Percentiles rank a stretch among this genome's conserved stretches.
Conservation (phyloP, 169 alveolate species). For the Cryptosporidium felis region DNA sequence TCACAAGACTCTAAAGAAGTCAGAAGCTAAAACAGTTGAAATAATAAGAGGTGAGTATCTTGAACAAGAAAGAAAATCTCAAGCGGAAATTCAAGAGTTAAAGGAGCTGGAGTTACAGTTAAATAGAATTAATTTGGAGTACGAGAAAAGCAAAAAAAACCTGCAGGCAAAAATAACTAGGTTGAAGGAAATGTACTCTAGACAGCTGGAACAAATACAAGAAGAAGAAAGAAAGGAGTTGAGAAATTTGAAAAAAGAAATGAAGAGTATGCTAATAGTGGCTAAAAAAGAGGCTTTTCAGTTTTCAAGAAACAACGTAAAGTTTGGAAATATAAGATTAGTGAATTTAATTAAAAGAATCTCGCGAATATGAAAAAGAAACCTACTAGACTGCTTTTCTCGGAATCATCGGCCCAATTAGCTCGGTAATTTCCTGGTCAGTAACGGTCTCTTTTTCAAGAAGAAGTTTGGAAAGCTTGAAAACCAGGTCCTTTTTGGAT, state of each 20-base stretch:
- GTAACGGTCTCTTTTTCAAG: constrained; percentile 84
- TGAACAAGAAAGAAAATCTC: constrained; percentile 5
- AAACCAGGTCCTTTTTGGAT: constrained; percentile 75
- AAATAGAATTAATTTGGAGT: constrained; percentile 11
- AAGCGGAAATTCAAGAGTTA: not conserved
- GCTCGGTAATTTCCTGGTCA: constrained; percentile 83
- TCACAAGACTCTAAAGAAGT: constrained; percentile 1
- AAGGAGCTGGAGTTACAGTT: constrained; percentile 10
- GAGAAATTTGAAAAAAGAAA: constrained; percentile 15
- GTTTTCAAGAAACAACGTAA: constrained; percentile 37
- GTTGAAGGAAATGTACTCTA: constrained; percentile 3
- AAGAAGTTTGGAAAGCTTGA: constrained; percentile 79
- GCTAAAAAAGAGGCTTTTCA: constrained; percentile 31
- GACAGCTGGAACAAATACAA: constrained; percentile 20
- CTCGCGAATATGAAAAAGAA: not conserved
- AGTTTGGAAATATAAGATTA: constrained; percentile 7
- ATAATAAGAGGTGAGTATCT: constrained; percentile 2
- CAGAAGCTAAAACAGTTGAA: constrained; percentile 21
- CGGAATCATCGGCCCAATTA: constrained; percentile 84
- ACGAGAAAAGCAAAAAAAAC: constrained; percentile 7
- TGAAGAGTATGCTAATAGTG: constrained; percentile 24
- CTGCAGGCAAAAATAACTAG: not conserved
- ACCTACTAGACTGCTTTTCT: not conserved
- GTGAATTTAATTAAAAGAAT: not conserved
- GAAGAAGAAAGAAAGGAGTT: constrained; percentile 58